Percentiles rank a stretch among this genome's conserved stretches.
Evolutionary conservation across 2,329 filamentous ascomycete species (phyloP).

Genomic region (Aspergillus calidoustus): DNA sequence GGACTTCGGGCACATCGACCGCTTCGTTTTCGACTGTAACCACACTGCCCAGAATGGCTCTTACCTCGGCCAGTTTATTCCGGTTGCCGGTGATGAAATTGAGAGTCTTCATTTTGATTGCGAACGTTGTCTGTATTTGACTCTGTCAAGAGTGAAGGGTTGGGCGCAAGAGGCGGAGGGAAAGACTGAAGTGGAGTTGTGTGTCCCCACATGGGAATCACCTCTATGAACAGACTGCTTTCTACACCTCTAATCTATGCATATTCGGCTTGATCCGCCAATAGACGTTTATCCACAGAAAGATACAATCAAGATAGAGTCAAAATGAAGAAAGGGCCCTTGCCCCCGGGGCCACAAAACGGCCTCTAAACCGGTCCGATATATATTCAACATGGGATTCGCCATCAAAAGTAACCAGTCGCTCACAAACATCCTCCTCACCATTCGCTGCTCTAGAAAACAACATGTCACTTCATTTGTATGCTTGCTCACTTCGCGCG

Average conservation of each 20-base stretch:
- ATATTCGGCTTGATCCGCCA: background rate
- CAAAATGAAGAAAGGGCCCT: background rate
- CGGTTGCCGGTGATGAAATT: slow-evolving; percentile 98
- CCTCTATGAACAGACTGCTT: background rate
- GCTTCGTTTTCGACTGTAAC: slow-evolving; percentile 75
- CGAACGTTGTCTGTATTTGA: background rate
- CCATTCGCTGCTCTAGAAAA: slow-evolving; percentile 34
- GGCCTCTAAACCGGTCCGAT: slow-evolving; percentile 1
- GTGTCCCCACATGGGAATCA: background rate
- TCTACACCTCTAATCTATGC: background rate
- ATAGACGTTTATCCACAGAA: background rate
- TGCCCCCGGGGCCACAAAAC: background rate
- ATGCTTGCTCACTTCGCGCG: no score
- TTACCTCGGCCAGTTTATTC: slow-evolving; percentile 90
- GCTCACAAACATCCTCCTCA: slow-evolving; percentile 22
- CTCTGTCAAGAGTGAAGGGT: background rate
- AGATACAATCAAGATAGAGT: background rate
- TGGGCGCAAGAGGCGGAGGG: background rate
- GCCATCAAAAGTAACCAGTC: background rate
- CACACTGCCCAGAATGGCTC: slow-evolving; percentile 75
- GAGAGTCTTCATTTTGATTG: slow-evolving; percentile 54
- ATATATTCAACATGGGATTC: slow-evolving; percentile 10
- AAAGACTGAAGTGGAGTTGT: background rate
- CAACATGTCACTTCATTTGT: slow-evolving; percentile 17
- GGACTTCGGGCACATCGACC: slow-evolving; percentile 85